Evolutionary conservation across 2,329 filamentous ascomycete species (phyloP), one percentile per base, ranked within the genome.

Genomic region (Harringtonia lauricola): DNA sequence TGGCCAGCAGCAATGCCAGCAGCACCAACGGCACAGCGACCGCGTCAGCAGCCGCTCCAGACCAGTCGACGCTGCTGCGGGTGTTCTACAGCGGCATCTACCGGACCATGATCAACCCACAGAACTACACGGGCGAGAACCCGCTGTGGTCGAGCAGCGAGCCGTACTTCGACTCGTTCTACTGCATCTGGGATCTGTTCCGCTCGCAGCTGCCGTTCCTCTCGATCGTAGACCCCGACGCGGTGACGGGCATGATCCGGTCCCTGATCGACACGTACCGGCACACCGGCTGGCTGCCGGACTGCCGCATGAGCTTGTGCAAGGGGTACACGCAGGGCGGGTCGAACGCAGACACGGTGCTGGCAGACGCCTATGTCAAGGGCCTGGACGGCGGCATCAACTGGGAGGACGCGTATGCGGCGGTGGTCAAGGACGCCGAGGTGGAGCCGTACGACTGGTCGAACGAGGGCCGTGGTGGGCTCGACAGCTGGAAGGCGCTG

Each of bases 291-390:
- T 86, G 78, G 64, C 62, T 88, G 6, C 83, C 83, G 0, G 83
- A 88, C 55, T 86, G 82, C 50, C 74, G 81, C 30, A 86, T 87
- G 82, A 79, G 72, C n/a, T 67, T 86, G 2, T 83, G 75, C 57
- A 83, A 82, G 55, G 83, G 83, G 0, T 81, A 73, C 54, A 85
- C 81, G 0, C 83, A 87, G 62, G 82, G 83, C 12, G 84, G 83
- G 0, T 85, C 80, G 0, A 86, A 87, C 47, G 79, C 82, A 10
- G 82, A 87, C 53, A 71, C 80, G 8, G 69, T 86, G 2, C 64
- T 86, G 3, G 76, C 72, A 0, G 83, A 87, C 52, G 76, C 76
- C 0, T 85, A 71, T 46, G 44, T 85, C 21, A 87, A 87, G 56
- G 79, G 79, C 8, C 66, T 86, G 4, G 63, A 60, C 0, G 63